Percentiles rank a stretch among this genome's conserved stretches.
These are phyloP conservation scores for Amanita brunnescens DNA, from an alignment of 768 basidiomycete genomes.

Conservation along the genomic window DNA sequence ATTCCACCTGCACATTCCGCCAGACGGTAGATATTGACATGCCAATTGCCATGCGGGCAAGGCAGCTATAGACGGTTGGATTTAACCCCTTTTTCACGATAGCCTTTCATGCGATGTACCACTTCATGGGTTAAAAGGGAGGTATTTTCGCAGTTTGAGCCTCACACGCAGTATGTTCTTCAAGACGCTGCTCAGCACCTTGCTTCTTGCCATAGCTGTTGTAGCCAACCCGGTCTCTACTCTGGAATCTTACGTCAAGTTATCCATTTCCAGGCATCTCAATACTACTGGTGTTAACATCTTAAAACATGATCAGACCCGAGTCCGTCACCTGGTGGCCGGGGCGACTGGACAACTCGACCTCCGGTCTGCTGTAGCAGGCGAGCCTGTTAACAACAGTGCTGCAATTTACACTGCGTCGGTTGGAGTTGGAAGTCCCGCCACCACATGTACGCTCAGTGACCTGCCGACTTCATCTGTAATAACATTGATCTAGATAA, in stretches of 20 bases:
- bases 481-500: constrained; percentile 26
- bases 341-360: constrained; percentile 19
- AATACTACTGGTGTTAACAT: constrained; percentile 47
- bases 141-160: not conserved
- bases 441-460: constrained; percentile 38
- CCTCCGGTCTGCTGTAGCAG: not conserved
- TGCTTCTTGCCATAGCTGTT: constrained; percentile 38
- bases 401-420: constrained; percentile 36
- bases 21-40: not conserved
- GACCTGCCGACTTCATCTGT: not conserved
- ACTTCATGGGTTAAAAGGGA: not conserved
- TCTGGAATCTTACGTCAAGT: constrained; percentile 29
- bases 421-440: constrained; percentile 46
- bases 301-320: constrained; percentile 40
- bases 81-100: too few relatives aligned
- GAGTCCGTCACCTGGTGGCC: constrained; percentile 36
- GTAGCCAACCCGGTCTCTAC: constrained; percentile 38
- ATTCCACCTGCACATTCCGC: not conserved
- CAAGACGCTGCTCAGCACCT: constrained; percentile 31
- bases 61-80: not conserved
- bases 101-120: not conserved
- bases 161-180: constrained; percentile 24
- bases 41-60: not conserved
- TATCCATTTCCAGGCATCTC: constrained; percentile 46
- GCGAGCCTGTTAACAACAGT: constrained; percentile 25